Conservation (phyloP, 768 basidiomycete species). For the Boletus insuetus region DNA sequence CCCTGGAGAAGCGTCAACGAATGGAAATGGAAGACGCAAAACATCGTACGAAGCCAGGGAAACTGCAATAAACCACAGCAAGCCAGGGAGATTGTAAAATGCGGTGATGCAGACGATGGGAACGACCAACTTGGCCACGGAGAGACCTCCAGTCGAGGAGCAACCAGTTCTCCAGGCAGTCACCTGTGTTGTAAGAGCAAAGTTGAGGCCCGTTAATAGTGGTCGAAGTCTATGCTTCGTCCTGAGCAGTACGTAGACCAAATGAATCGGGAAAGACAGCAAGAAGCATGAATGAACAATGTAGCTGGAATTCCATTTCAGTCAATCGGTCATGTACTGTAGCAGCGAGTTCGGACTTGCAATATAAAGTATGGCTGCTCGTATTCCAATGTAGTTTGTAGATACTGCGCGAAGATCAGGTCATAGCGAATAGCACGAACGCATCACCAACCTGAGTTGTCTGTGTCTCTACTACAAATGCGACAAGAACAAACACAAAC, state of each 20-base stretch:
- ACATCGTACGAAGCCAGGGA: conserved; percentile 64
- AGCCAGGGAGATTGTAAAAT: conserved; percentile 59
- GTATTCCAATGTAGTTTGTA: conserved; percentile 74
- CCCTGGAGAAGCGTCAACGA: conserved; percentile 38
- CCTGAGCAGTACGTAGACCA: conserved; percentile 57
- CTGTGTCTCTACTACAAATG: conserved; percentile 77
- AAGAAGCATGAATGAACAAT: conserved; percentile 81
- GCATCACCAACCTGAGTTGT: conserved; percentile 60
- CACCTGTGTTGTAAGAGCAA: conserved; percentile 40
- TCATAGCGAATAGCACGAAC: not conserved
- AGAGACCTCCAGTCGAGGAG: conserved; percentile 19
- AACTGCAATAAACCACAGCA: conserved; percentile 77
- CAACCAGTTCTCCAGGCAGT: conserved; percentile 5
- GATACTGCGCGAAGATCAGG: conserved; percentile 50
- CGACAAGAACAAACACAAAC: conserved; percentile 59
- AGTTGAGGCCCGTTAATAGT: conserved; percentile 50
- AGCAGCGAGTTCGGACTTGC: conserved; percentile 41
- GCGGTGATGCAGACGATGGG: conserved; percentile 21
- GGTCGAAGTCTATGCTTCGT: conserved; percentile 46
- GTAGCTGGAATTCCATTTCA: conserved; percentile 50
- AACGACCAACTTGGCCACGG: conserved; percentile 34
- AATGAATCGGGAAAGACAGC: conserved; percentile 80
- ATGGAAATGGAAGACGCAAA: not conserved
- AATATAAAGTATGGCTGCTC: conserved; percentile 88
- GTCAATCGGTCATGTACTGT: not conserved